Evolutionary conservation across 768 basidiomycete species (phyloP).

Genomic region (Tephrocybe sp.): DNA sequence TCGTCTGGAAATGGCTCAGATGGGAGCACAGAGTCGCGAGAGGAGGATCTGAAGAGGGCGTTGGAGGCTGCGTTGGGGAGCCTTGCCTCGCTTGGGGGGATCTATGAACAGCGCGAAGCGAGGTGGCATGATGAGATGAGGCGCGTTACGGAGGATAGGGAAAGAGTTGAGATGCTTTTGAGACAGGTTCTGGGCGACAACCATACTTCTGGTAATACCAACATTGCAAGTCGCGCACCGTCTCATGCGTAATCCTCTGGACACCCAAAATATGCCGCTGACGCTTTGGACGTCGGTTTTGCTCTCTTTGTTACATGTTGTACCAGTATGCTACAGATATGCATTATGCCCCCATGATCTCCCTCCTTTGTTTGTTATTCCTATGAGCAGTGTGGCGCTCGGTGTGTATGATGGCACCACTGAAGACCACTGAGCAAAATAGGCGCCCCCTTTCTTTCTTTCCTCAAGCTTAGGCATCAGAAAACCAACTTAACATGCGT

Average conservation of each 20-base stretch:
- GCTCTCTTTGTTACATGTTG: neutral
- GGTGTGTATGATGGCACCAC: too few relatives aligned
- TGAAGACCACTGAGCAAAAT: too few relatives aligned
- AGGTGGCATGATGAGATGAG: constrained; percentile 74
- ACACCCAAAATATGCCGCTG: neutral
- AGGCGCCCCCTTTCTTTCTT: too few relatives aligned
- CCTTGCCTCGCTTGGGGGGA: constrained; percentile 56
- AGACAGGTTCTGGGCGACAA: constrained; percentile 56
- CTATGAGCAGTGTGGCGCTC: too few relatives aligned
- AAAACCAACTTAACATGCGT: too few relatives aligned
- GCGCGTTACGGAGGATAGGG: constrained; percentile 63
- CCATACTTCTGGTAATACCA: neutral
- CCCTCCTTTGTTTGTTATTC: constrained; percentile 30
- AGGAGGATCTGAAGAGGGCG: constrained; percentile 67
- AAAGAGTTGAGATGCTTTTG: constrained; percentile 64
- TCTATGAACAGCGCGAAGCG: constrained; percentile 69
- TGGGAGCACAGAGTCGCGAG: constrained; percentile 48
- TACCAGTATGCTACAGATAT: constrained; percentile 3
- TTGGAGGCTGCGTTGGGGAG: constrained; percentile 69
- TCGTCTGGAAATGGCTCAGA: constrained; percentile 57
- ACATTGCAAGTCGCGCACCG: constrained; percentile 6
- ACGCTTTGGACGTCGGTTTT: neutral
- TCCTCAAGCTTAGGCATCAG: too few relatives aligned
- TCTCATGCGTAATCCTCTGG: constrained; percentile 1
- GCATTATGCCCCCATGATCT: neutral